Evolutionary conservation across 192 early-diverging fungal species (phyloP).

Genomic region (Cetraspora pellucida): DNA sequence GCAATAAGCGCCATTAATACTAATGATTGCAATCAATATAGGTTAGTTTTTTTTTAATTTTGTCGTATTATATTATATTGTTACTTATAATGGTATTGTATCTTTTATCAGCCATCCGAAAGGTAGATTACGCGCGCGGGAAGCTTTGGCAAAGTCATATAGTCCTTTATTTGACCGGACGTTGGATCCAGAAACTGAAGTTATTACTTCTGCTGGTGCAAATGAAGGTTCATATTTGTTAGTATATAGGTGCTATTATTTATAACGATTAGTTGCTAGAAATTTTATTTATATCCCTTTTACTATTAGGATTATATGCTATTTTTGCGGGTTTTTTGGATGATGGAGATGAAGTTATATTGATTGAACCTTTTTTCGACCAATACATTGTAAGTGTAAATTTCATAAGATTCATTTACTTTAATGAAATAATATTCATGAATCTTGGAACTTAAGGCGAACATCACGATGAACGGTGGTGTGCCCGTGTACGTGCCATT

Average conservation of each 20-base stretch:
- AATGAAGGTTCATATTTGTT: neutral
- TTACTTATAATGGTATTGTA: neutral
- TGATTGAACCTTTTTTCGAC: constrained; percentile 97
- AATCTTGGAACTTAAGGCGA: constrained; percentile 47
- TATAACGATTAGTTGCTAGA: too few relatives aligned
- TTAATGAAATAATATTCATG: neutral
- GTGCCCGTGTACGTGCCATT: constrained; percentile 86
- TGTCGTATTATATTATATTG: neutral
- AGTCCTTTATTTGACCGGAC: constrained; percentile 61
- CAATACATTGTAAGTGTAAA: constrained; percentile 73
- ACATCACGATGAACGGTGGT: constrained; percentile 86
- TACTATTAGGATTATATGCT: constrained; percentile 61
- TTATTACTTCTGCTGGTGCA: constrained; percentile 86
- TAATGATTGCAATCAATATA: constrained; percentile 85
- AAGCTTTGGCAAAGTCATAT: constrained; percentile 81
- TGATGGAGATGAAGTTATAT: constrained; percentile 83
- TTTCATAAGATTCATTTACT: neutral
- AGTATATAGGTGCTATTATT: neutral
- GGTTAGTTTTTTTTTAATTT: constrained; percentile 49
- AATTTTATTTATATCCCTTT: constrained; percentile 13
- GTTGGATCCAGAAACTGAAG: constrained; percentile 77
- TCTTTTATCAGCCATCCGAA: constrained; percentile 55
- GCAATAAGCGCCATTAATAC: constrained; percentile 67
- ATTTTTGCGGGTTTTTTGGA: constrained; percentile 84
- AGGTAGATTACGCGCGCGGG: constrained; percentile 63